A percentile compares a stretch with the other conserved stretches of the same genome.
Evolutionary conservation across 169 alveolate species (phyloP).

Genomic region (Plasmodium knowlesi): DNA sequence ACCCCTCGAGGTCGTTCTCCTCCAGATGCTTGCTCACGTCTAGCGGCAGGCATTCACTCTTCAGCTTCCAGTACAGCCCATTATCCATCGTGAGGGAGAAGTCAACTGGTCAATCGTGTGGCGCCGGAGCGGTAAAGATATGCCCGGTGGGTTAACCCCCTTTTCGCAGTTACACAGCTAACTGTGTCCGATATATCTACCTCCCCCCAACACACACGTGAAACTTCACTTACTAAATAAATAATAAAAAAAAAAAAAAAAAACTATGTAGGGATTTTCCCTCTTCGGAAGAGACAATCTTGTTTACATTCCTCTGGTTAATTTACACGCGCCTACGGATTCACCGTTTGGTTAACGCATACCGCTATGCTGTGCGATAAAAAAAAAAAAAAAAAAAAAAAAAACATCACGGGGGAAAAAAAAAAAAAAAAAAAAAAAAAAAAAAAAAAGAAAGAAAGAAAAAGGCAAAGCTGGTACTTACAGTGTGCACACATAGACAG

Average conservation of each 20-base stretch:
- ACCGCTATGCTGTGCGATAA: background rate
- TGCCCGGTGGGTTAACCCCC: background rate
- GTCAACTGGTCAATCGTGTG: too few relatives aligned
- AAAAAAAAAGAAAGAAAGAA: background rate
- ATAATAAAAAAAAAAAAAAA: background rate
- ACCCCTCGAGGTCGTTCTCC: conserved; percentile 15
- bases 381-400: background rate
- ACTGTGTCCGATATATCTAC: background rate
- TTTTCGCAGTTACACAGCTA: background rate
- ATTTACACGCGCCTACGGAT: background rate
- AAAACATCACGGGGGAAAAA: background rate
- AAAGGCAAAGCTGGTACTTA: background rate
- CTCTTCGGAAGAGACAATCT: background rate
- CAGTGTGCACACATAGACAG: background rate
- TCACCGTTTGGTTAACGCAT: background rate
- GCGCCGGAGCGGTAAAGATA: background rate
- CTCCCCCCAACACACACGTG: background rate
- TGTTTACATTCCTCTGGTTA: background rate
- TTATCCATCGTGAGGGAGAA: conserved; percentile 2
- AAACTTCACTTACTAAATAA: background rate
- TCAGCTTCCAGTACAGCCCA: conserved; percentile 39
- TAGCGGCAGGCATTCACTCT: background rate
- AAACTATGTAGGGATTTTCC: background rate
- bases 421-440: background rate
- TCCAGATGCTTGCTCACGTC: conserved; percentile 28